Evolutionary conservation across 306 rosid genomes (phyloP).

Genomic region (Vicia faba): DNA sequence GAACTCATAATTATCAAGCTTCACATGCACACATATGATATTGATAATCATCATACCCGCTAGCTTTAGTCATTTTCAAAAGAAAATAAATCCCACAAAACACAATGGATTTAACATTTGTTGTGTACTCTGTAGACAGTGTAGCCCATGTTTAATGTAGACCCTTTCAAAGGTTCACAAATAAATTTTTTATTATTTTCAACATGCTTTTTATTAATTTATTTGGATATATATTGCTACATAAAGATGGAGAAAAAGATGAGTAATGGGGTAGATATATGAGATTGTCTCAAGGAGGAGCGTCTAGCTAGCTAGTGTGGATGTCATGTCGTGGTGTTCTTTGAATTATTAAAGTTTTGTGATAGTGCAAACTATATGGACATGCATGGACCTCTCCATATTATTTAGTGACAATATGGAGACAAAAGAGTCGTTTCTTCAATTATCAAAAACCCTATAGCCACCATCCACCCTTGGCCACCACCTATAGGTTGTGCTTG

Average conservation of each 20-base stretch:
- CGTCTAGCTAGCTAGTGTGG: constrained; percentile 38
- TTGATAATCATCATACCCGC: background rate
- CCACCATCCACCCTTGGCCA: constrained; percentile 29
- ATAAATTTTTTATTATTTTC: background rate
- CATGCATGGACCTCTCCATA: constrained; percentile 61
- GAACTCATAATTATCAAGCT: constrained; percentile 31
- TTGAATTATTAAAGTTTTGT: constrained; percentile 45
- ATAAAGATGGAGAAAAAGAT: constrained; percentile 53
- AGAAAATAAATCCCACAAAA: background rate
- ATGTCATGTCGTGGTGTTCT: constrained; percentile 45
- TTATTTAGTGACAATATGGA: constrained; percentile 54
- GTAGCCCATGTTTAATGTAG: background rate
- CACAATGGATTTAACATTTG: constrained; percentile 12
- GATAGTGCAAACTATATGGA: constrained; percentile 63
- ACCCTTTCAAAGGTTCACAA: constrained; percentile 5
- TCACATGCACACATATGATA: constrained; percentile 34
- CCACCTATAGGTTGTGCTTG: background rate
- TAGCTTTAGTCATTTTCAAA: constrained; percentile 24
- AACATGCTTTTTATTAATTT: constrained; percentile 36
- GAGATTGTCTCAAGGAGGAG: constrained; percentile 68
- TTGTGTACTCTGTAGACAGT: constrained; percentile 21
- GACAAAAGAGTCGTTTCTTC: constrained; percentile 65
- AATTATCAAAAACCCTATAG: constrained; percentile 56
- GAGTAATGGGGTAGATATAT: constrained; percentile 32
- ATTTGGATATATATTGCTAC: constrained; percentile 55